phyloP scores from a whole-genome alignment of 1,139 yeast genomes.

The Candida sp. region DNA sequence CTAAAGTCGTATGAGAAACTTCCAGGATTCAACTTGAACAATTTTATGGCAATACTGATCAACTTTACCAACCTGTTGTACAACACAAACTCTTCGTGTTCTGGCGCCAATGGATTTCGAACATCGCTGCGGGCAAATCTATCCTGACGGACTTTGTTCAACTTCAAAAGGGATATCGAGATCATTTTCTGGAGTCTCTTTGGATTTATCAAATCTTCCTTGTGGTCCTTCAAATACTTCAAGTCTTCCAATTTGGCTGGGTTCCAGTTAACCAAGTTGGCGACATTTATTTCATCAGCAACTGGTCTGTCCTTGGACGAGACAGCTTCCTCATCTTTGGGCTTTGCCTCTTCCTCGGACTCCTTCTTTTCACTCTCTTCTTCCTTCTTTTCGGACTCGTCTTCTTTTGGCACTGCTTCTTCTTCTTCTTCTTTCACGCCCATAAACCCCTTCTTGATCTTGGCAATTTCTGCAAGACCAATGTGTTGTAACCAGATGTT shows the following conservation, averaged over 20 bases:
- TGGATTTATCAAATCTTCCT: slow-evolving; percentile 30
- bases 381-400: too few species aligned
- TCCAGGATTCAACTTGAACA: slow-evolving; percentile 29
- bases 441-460: slow-evolving; percentile 33
- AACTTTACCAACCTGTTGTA: slow-evolving; percentile 49
- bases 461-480: slow-evolving; percentile 57
- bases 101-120: slow-evolving; percentile 32
- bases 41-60: slow-evolving; percentile 32
- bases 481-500: slow-evolving; percentile 81
- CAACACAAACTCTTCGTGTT: slow-evolving; percentile 30
- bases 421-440: slow-evolving; percentile 14
- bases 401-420: slow-evolving; percentile 11
- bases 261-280: slow-evolving; percentile 40
- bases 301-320: slow-evolving; percentile 6
- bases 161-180: slow-evolving; percentile 56
- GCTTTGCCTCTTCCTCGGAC: too few species aligned
- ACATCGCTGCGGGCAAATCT: slow-evolving; percentile 46
- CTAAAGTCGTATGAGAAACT: slow-evolving; percentile 39
- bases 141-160: slow-evolving; percentile 67
- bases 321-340: too few species aligned
- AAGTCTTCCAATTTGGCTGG: slow-evolving; percentile 34
- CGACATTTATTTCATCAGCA: slow-evolving; percentile 27
- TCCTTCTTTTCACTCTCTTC: too few species aligned
- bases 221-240: slow-evolving; percentile 30
- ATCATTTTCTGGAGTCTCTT: slow-evolving; percentile 51